Evolutionary conservation across 2,329 filamentous ascomycete genomes (phyloP), one percentile per base, ranked within the genome.

Genomic region (Nemania serpens): DNA sequence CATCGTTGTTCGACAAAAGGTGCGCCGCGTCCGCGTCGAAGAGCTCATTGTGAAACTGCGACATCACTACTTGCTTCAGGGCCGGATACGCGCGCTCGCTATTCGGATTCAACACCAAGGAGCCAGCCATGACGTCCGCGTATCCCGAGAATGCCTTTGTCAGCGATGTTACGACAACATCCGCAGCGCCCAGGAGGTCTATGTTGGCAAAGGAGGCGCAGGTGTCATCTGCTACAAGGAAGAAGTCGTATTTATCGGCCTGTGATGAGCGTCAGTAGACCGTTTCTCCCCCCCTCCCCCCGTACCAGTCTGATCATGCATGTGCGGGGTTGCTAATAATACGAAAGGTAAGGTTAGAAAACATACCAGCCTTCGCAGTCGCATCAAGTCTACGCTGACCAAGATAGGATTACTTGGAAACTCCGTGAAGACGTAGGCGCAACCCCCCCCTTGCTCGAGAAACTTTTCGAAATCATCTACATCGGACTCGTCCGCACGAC

Each of bases 121-220:
- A 69, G 15, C 68, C 68, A 13, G 60, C 68, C 59, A 70, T 66
- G 13, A 68, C 59, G 66, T 88, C 78, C 20, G 82, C 78, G 61
- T 80, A 80, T 15, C 85, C 85, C 61, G 75, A 84, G 68, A 88
- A 87, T 1, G 78, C 78, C 70, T 87, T 87, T n/a, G 83, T 86
- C 15, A 86, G 55, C 1, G 68, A 69, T n/a, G 66, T 74, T 7
- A 66, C 65, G 33, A 87, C 62, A 0, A 84, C 69, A 64, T 87
- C 83, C 1, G 79, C 78, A 0, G 76, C 73, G 5, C 72, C 65
- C 3, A 84, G 69, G 36, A 87, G 70, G 67, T 87, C 81, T 59
- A 84, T 69, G 67, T 82, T 84, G 66, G 72, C 77, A 56, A 81
- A 80, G 29, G 76, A 76, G n/a, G 75, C 75, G 47, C 82, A 62